phyloP scores from a whole-genome alignment of 306 rosid species.

The Citrullus colocynthis region DNA sequence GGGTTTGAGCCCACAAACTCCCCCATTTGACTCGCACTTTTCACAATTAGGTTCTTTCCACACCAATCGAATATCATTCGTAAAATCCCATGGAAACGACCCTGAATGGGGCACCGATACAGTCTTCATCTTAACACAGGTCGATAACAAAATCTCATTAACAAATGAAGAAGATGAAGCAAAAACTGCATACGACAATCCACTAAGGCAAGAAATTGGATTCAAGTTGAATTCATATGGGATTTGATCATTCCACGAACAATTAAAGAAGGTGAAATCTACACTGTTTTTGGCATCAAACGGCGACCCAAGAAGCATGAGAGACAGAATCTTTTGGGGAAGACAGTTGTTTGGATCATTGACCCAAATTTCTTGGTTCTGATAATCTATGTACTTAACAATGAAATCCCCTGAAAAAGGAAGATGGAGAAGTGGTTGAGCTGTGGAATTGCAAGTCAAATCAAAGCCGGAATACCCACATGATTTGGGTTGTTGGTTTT shows the following conservation, averaged over 20 bases:
- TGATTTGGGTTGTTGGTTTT: slow-evolving; percentile 9
- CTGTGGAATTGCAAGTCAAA: slow-evolving; percentile 19
- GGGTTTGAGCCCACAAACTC: slow-evolving; percentile 35
- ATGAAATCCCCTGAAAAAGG: slow-evolving; percentile 31
- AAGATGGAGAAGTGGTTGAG: slow-evolving; percentile 39
- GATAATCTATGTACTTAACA: slow-evolving; percentile 41
- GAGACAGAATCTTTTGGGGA: slow-evolving; percentile 34
- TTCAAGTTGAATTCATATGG: slow-evolving; percentile 7
- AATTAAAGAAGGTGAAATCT: slow-evolving; percentile 48
- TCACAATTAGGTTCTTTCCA: slow-evolving; percentile 60
- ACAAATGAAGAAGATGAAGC: slow-evolving; percentile 33
- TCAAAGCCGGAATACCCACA: slow-evolving; percentile 59
- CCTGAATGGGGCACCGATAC: slow-evolving; percentile 38
- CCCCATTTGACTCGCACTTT: slow-evolving; percentile 40
- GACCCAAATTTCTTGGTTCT: slow-evolving; percentile 39
- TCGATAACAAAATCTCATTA: slow-evolving; percentile 16
- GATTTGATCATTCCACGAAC: slow-evolving; percentile 30
- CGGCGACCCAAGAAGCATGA: slow-evolving; percentile 43
- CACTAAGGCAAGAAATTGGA: slow-evolving; percentile 47
- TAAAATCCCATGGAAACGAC: slow-evolving; percentile 29
- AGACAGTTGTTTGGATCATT: slow-evolving; percentile 66
- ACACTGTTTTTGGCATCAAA: slow-evolving; percentile 23
- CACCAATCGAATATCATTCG: slow-evolving; percentile 24
- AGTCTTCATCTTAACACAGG: slow-evolving; percentile 17
- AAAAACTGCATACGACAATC: slow-evolving; percentile 18